Evolutionary conservation across 805 yeast species (phyloP), one percentile per base, ranked within the genome.

Genomic region (Wickerhamiella domercqiae): DNA sequence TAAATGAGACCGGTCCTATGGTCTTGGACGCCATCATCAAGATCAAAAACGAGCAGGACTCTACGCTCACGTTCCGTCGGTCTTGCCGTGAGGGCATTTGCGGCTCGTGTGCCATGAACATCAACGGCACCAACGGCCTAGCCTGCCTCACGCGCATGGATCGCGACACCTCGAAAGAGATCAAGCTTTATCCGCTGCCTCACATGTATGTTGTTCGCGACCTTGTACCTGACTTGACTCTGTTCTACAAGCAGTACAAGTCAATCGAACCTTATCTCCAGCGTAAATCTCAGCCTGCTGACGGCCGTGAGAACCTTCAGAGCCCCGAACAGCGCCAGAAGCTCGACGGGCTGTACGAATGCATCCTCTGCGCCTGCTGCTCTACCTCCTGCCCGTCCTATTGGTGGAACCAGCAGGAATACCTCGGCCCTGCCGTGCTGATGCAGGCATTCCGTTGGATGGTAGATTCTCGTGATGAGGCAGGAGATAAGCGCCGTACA

Each of bases 371-470:
- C 68, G 98, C 98, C 7, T 86, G 98, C 66, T 87, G 98, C 64
- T 86, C 96, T 25, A 90, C 98, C 37, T 77, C 97, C 15, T 90
- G 98, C 68, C 98, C 98, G 38, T 86, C 97, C 3, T 90, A 90
- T 72, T 90, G 98, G 98, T 90, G 98, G 98, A 90, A 90, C 67
- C 94, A 83, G 67, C 94, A 86, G 64, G 93, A 90, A 68, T 90
- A 90, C 65, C 68, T 90, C 52, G 98, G 98, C 40, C 98, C 98
- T 19, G 98, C 98, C 21, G 97, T 90, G 39, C 72, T 90, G 61
- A 81, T 90, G 95, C 98, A 90, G 70, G 96, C 97, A 39, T 90
- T 76, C 72, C 78, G 98, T 69, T 90, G 98, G 98, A 75, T 90
- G 70, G 74, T 84, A 44, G 98, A 90, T 63, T 78, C 94, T 31